A percentile compares a stretch with the other conserved stretches of the same genome.
Conservation (phyloP, 805 yeast genomes). For the Ogataea pini region DNA sequence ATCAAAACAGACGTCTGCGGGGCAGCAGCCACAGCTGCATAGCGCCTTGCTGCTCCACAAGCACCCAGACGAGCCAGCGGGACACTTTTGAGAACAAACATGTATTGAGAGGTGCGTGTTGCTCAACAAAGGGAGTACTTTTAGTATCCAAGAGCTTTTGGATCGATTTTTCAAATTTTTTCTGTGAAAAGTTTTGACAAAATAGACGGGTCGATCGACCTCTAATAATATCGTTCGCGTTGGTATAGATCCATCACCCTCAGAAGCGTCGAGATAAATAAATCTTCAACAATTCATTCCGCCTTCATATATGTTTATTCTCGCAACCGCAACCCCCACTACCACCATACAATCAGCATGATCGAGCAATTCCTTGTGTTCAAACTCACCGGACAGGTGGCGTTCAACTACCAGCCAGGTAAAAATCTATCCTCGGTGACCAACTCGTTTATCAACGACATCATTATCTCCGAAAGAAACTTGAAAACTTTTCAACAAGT, state of each 20-base stretch:
- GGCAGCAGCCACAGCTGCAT: neutral
- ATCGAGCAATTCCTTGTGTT: constrained; percentile 52
- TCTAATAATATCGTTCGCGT: neutral
- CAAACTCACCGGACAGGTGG: constrained; percentile 53
- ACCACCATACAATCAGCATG: constrained; percentile 32
- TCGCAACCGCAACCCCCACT: neutral
- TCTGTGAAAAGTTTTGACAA: neutral
- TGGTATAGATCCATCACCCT: neutral
- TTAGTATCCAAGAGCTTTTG: neutral
- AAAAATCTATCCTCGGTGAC: constrained; percentile 41
- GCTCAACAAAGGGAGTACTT: neutral
- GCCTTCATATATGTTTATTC: neutral
- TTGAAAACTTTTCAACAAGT: constrained; percentile 24
- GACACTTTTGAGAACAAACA: neutral
- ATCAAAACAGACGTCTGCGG: constrained; percentile 4
- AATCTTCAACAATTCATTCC: neutral
- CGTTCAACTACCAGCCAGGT: constrained; percentile 46
- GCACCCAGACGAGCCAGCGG: neutral
- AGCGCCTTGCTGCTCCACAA: neutral
- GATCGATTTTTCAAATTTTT: neutral
- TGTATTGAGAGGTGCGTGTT: too few species aligned
- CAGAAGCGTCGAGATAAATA: neutral
- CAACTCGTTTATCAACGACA: constrained; percentile 50
- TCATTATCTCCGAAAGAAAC: constrained; percentile 44
- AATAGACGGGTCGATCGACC: neutral